A percentile compares a stretch with the other conserved stretches of the same genome.
These are phyloP conservation scores for Secale cereale DNA, from an alignment of 176 grass and related monocot genomes.

Conservation along the genomic window DNA sequence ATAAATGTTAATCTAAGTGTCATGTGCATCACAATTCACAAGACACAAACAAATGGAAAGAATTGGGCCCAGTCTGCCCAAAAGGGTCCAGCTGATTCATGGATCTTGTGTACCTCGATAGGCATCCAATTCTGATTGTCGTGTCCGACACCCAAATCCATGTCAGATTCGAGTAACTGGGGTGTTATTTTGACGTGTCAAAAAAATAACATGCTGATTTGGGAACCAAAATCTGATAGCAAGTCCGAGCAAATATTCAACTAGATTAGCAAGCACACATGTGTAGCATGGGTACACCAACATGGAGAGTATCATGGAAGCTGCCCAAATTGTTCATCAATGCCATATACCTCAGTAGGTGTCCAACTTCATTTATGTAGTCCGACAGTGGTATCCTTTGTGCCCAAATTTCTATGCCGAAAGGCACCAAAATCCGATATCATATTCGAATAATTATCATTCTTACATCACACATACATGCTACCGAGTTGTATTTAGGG, in stretches of 20 bases:
- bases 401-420: not conserved
- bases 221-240: not conserved
- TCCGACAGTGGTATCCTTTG: not conserved
- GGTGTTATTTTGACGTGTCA: not conserved
- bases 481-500: not conserved
- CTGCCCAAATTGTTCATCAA: not conserved
- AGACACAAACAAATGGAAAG: no score
- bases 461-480: not conserved
- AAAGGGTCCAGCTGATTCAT: no score
- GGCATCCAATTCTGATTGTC: no score
- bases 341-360: no score
- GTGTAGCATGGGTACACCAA: not conserved
- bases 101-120: no score
- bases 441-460: not conserved
- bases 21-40: no score
- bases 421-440: not conserved
- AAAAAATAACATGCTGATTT: not conserved
- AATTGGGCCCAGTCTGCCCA: no score
- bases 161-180: no score
- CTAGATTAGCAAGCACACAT: not conserved
- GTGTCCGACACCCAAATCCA: no score
- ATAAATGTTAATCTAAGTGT: no score
- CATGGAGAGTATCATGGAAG: no score
- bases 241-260: not conserved
- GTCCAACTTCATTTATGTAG: not conserved